Evolutionary conservation across 805 yeast species (phyloP), one percentile per base, ranked within the genome.

Genomic region (Wickerhamiella allomyrinae): DNA sequence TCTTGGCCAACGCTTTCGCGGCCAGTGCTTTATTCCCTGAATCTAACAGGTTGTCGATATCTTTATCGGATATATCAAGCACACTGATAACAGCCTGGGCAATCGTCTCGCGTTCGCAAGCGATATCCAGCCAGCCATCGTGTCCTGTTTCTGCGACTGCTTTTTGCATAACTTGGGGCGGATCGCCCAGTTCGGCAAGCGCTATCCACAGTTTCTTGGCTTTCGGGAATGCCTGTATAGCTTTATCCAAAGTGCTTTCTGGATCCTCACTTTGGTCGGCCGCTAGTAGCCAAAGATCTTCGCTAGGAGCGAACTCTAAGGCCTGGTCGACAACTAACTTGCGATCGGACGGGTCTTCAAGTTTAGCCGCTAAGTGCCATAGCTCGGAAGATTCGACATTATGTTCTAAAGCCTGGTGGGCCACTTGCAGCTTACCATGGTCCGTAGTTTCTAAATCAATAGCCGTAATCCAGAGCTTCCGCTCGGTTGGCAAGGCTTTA

Each of bases 391-490:
- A 69, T 2, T 55, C 53, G 0, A 94, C 91, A 3, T 79, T 53
- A 20, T 62, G 66, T 45, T 78, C 86, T 11, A 89, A 59, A 0
- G 85, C 94, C 50, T 76, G 79, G 63, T 79, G 76, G 17, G 83
- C 58, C 0, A 84, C 68, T 44, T 74, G 63, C 39, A 70, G 70
- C 47, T 76, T 73, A 1, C 78, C 65, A 2, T 65, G 51, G 0
- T 43, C 44, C 31, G 79, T 86, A 2, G 61, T 61, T 52, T 89
- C 95, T 20, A 83, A 59, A 2, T 74, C 76, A 29, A 66, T 56
- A 0, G 94, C 93, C 46, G 71, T 71, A 2, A 73, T 46, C 97
- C 98, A 91, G 10, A 89, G 62, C 29, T 64, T 63, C 24, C 74
- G 67, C 2, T 86, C 76, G 25, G 59, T 61, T 0, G 75, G 69